Evolutionary conservation across 768 basidiomycete genomes (phyloP).

Genomic region (Termitomyces sp.): DNA sequence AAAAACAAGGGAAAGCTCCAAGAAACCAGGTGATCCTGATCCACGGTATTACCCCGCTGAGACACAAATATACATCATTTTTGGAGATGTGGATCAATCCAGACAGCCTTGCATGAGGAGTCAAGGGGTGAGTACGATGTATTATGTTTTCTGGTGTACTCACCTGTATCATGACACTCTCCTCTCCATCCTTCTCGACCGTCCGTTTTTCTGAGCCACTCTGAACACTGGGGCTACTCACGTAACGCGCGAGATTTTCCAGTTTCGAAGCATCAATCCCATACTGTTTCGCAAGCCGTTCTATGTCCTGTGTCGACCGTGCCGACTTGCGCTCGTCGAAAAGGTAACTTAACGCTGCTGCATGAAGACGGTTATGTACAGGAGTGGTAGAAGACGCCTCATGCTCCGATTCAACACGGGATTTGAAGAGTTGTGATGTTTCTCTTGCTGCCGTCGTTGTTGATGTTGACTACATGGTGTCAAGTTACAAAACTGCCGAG

Average conservation of each 20-base stretch:
- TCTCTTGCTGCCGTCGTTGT: slow-evolving; percentile 14
- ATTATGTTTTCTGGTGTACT: slow-evolving; percentile 13
- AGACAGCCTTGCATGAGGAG: slow-evolving; percentile 31
- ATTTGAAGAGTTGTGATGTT: slow-evolving; percentile 43
- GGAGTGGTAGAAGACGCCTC: slow-evolving; percentile 39
- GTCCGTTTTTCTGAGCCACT: slow-evolving; percentile 36
- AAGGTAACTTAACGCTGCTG: slow-evolving; percentile 46
- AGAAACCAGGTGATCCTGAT: no score
- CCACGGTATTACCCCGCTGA: no score
- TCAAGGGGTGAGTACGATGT: not conserved
- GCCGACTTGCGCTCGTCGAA: slow-evolving; percentile 59
- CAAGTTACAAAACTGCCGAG: not conserved
- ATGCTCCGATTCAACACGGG: slow-evolving; percentile 50
- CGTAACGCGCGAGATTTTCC: slow-evolving; percentile 45
- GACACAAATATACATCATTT: slow-evolving; percentile 4
- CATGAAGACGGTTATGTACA: slow-evolving; percentile 51
- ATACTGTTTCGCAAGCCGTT: slow-evolving; percentile 47
- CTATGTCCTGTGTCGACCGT: slow-evolving; percentile 35
- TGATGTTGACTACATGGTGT: slow-evolving; percentile 2
- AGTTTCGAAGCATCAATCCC: slow-evolving; percentile 50
- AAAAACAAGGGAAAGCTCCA: no score
- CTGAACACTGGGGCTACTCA: slow-evolving; percentile 64
- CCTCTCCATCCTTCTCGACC: slow-evolving; percentile 52
- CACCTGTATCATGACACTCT: slow-evolving; percentile 46
- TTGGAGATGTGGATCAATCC: slow-evolving; percentile 32